Evolutionary conservation across 441 rosid genomes (phyloP), one percentile per base, ranked within the genome.

Genomic region (Gossypium davidsonii): DNA sequence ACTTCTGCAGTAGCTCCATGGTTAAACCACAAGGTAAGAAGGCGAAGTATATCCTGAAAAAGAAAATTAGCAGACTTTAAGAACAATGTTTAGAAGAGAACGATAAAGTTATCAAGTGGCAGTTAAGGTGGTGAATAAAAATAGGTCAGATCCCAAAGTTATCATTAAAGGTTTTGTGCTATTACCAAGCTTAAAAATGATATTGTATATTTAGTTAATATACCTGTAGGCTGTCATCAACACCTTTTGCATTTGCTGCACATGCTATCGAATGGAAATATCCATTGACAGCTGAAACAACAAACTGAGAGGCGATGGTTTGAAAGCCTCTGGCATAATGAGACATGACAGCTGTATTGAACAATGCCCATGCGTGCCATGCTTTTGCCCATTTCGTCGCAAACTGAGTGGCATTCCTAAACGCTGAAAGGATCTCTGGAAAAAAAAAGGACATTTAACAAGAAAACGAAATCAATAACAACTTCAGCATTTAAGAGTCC

Each of bases 351-450:
- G 95, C 97, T 9, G 99, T 94, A 80, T 94, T 96, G 83, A 96
- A 96, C 83, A 96, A 83, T 57, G 99, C 99, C 99, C 98, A 96
- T 44, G 81, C 83, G 71, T 96, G 99, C 99, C 99, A 96, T 86
- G 98, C 98, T 82, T 91, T 96, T 53, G 88, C 90, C 99, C 99
- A 94, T 82, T 92, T 87, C 65, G 90, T 73, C 26, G 97, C 98
- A 79, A 76, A 96, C 23, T 83, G 86, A 46, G 99, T 94, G 72
- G 98, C 96, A 71, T 83, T 90, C 82, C 86, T 73, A 78, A 92
- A 92, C 10, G 99, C 87, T 49, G 80, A 77, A 79, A 85, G 96
- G 71, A 92, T 94, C 79, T 92, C 99, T 96, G 84, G 79, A 81
- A 71, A 68, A 55, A 71, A 52, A 63, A 23, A 14, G 42, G 76